These are phyloP conservation scores for Solanum sitiens DNA, from an alignment of 257 asterid species.

Conservation along the genomic window DNA sequence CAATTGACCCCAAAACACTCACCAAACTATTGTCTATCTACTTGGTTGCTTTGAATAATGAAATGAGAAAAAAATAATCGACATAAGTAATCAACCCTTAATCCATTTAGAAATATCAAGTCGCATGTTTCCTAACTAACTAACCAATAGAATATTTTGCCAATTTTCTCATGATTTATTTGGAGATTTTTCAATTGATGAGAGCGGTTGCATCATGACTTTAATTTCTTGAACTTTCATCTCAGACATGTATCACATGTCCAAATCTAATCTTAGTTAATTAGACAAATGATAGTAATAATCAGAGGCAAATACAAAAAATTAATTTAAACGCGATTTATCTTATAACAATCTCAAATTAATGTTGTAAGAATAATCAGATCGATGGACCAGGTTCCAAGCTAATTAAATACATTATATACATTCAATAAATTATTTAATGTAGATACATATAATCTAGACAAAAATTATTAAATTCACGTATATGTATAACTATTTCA, in stretches of 20 bases:
- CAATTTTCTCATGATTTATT: no score
- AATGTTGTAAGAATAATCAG: not conserved
- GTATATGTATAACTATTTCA: not conserved
- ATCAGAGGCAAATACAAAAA: not conserved
- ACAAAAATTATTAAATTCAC: not conserved
- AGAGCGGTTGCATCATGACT: not conserved
- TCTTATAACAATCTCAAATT: not conserved
- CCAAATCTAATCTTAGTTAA: not conserved
- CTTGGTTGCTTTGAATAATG: not conserved
- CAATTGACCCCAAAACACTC: not conserved
- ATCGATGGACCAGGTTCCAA: fast-evolving
- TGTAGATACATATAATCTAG: fast-evolving
- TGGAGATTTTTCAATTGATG: no score
- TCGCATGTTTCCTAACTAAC: no score
- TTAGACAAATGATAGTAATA: not conserved
- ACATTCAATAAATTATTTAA: not conserved
- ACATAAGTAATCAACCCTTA: not conserved
- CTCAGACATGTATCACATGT: not conserved
- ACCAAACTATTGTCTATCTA: not conserved
- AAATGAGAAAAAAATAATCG: no score
- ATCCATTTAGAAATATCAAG: not conserved
- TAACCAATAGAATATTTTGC: no score
- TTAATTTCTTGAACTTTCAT: not conserved
- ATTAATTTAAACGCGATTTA: fast-evolving
- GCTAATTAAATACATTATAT: not conserved